Base-by-base conservation (phyloP, 139 green algal species). In the Micractinium conductrix region DNA sequence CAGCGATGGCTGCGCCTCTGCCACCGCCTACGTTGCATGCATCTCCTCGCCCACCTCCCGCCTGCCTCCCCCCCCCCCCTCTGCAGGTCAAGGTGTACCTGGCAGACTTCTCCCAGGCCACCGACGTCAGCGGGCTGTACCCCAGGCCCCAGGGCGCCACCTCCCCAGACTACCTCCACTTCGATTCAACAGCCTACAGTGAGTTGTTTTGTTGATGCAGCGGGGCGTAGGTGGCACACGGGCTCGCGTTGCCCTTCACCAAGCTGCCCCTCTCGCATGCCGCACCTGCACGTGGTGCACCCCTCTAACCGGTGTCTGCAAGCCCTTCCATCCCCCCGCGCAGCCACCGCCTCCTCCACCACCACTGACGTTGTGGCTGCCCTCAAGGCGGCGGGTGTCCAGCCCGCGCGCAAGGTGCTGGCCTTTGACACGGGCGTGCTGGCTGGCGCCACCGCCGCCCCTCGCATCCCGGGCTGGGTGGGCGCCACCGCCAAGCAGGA, bases 401-500 rank as follows among this genome's bases (percentile, higher is more conserved):
- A 72, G 65, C 65, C 65, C n/a, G 65, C 65, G 0, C 65, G 35
- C 33, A 72, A 72, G 65, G 28, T 72, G 12, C n/a, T 26, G 65
- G 65, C 65, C n/a, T 38, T 72, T 38, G 65, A 72, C 65, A 72
- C 65, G 33, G 65, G 65, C 6, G 65, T 72, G 65, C 65, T 72
- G 33, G 65, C 65, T 19, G 65, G 65, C n/a, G 65, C 65, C 65
- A 72, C 65, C 35, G 65, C 65, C 65, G 37, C 35, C 65, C 33
- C 65, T 33, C 65, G 42, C 33, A 72, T 72, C 65, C 14, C 65
- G 33, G 65, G 65, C 65, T 72, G 65, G 65, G 65, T 72, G 28
- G 65, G 65, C n/a, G 8, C n/a, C 65, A 72, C 65, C 65, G n/a
- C 65, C 33, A 72, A 72, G 65, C 65, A 72, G 65, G 65, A 72